These are phyloP conservation scores for Exidia glandulosa DNA, from an alignment of 768 basidiomycete genomes.

Conservation along the genomic window DNA sequence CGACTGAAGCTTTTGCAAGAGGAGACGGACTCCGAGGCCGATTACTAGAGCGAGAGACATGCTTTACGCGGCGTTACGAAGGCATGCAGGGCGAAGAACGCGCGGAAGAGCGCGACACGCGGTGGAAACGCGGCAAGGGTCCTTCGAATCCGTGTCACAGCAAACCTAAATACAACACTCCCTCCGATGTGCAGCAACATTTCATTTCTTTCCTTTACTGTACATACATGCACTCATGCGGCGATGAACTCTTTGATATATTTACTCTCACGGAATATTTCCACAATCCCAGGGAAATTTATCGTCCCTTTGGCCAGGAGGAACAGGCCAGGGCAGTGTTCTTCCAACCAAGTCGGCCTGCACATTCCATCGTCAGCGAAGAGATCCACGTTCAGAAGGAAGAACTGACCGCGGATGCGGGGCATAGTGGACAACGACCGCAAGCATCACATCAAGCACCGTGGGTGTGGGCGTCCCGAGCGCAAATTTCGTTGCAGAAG, in stretches of 20 bases:
- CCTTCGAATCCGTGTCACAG: too few species aligned
- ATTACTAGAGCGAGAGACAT: background rate
- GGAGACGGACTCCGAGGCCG: background rate
- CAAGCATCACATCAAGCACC: constrained; percentile 2
- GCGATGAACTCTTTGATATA: background rate
- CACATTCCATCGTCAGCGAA: background rate
- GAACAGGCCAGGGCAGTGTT: constrained; percentile 3
- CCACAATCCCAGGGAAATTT: background rate
- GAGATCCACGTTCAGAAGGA: background rate
- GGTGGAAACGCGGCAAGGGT: too few species aligned
- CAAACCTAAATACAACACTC: too few species aligned
- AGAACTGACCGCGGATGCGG: constrained; percentile 1
- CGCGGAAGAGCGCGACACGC: constrained; percentile 6
- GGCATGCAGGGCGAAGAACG: background rate
- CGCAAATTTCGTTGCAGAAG: background rate
- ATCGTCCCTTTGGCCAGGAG: background rate
- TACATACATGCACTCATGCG: background rate
- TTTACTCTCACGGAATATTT: background rate
- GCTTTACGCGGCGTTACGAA: background rate
- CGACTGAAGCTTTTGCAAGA: background rate
- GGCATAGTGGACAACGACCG: constrained; percentile 3
- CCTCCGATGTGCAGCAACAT: too few species aligned
- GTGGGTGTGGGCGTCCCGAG: constrained; percentile 5
- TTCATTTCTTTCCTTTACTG: too few species aligned
- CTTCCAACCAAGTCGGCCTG: constrained; percentile 2